Conservation (phyloP, 441 rosid genomes). For the Mallotus repandus region DNA sequence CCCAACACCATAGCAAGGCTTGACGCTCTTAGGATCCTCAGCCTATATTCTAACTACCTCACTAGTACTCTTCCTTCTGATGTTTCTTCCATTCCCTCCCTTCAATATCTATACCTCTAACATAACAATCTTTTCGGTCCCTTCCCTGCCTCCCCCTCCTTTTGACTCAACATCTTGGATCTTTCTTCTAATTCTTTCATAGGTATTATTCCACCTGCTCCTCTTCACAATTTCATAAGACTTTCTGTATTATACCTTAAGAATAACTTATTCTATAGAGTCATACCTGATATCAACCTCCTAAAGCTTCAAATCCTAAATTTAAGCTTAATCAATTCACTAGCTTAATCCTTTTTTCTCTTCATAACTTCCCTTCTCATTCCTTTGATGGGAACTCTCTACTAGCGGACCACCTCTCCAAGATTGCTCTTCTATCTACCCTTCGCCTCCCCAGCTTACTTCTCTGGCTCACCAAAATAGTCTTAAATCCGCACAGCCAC, state of each 20-base stretch:
- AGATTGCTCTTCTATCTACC: conserved; percentile 41
- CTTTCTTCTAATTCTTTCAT: conserved; percentile 66
- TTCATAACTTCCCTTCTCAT: conserved; percentile 38
- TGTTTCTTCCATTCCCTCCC: conserved; percentile 54
- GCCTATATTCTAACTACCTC: conserved; percentile 74
- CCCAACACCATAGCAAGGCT: conserved; percentile 57
- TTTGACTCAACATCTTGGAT: conserved; percentile 48
- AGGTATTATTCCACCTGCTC: conserved; percentile 51
- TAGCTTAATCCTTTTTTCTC: conserved; percentile 63
- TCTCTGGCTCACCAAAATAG: conserved; percentile 38
- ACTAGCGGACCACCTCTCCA: conserved; percentile 64
- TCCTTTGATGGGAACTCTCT: conserved; percentile 66
- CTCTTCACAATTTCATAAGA: conserved; percentile 49
- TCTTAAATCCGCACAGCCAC: conserved; percentile 25
- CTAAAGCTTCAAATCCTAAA: conserved; percentile 43
- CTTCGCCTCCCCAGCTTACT: conserved; percentile 47
- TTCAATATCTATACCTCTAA: conserved; percentile 66
- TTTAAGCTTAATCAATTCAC: conserved; percentile 60
- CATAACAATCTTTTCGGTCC: conserved; percentile 51
- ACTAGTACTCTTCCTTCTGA: conserved; percentile 69
- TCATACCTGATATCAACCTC: conserved; percentile 49
- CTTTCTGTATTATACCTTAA: conserved; percentile 55
- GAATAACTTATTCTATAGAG: conserved; percentile 61
- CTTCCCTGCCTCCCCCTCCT: conserved; percentile 50
- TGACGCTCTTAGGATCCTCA: conserved; percentile 60